Evolutionary conservation across 306 rosid genomes (phyloP).

Genomic region (barrel medic (Medicago truncatula)): DNA sequence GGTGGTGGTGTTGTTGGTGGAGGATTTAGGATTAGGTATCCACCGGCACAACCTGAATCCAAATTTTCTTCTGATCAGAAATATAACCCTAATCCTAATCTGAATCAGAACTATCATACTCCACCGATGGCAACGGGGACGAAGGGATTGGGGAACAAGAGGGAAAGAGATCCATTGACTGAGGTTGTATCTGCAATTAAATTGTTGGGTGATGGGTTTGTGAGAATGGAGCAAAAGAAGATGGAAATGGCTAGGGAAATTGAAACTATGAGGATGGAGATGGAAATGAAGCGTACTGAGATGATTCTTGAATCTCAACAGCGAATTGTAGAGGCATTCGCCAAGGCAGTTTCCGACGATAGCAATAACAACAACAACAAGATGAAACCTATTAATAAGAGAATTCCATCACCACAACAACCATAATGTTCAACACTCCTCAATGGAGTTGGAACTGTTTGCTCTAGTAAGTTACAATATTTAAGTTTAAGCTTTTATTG

Average conservation of each 20-base stretch:
- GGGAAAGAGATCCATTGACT: conserved; percentile 69
- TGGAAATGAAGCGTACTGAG: conserved; percentile 96
- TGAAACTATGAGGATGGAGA: conserved; percentile 88
- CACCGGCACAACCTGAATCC: conserved; percentile 74
- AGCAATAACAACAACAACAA: conserved; percentile 61
- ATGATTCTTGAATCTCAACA: conserved; percentile 96
- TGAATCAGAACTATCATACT: conserved; percentile 1
- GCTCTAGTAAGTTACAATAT: conserved; percentile 19
- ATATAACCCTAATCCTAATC: conserved; percentile 47
- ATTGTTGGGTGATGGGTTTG: conserved; percentile 90
- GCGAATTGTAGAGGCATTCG: conserved; percentile 84
- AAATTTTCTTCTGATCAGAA: conserved; percentile 58
- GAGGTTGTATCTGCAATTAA: conserved; percentile 87
- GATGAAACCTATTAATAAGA: conserved; percentile 57
- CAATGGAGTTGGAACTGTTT: neutral
- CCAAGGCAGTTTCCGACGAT: conserved; percentile 78
- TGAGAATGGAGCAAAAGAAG: conserved; percentile 92
- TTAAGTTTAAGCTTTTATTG: conserved; percentile 22
- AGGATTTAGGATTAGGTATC: conserved; percentile 81
- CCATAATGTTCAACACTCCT: conserved; percentile 29
- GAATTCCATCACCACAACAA: conserved; percentile 66
- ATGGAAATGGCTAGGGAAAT: conserved; percentile 98
- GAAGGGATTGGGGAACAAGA: conserved; percentile 56
- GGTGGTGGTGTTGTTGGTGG: conserved; percentile 54
- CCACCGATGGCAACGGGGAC: neutral